Percentiles rank a stretch among this genome's conserved stretches.
These are phyloP conservation scores for Trichoderma hamatum DNA, from an alignment of 2,329 filamentous ascomycete species.

Conservation along the genomic window DNA sequence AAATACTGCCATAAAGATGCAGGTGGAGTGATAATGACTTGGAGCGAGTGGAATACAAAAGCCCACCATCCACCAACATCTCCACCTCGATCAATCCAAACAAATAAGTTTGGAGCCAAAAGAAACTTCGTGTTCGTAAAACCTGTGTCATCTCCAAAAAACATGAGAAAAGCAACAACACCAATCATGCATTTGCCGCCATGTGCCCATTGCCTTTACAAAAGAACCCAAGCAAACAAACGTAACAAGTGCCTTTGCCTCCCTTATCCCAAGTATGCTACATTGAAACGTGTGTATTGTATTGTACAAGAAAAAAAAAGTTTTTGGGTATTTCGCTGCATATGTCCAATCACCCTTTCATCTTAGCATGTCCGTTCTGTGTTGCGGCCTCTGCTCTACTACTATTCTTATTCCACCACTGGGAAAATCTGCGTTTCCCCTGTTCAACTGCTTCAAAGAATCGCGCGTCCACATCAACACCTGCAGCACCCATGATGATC, in stretches of 20 bases:
- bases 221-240: slow-evolving; percentile 3
- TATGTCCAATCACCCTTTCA: slow-evolving; percentile 33
- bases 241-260: background rate
- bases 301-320: slow-evolving; percentile 21
- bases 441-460: slow-evolving; percentile 32
- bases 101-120: background rate
- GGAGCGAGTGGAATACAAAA: background rate
- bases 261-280: background rate
- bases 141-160: background rate
- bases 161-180: background rate
- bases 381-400: background rate
- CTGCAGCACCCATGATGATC: slow-evolving; percentile 34
- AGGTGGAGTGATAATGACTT: background rate
- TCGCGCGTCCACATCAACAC: slow-evolving; percentile 42
- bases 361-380: slow-evolving; percentile 30
- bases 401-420: background rate
- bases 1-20: background rate
- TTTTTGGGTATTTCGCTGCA: slow-evolving; percentile 21
- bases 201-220: background rate
- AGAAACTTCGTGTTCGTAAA: background rate
- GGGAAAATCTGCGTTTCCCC: slow-evolving; percentile 17
- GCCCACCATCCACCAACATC: background rate
- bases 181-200: background rate
- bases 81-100: background rate
- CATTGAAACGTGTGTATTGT: slow-evolving; percentile 11